These are phyloP conservation scores for Dimocarpus longan DNA, from an alignment of 345 rosid species.

Conservation along the genomic window DNA sequence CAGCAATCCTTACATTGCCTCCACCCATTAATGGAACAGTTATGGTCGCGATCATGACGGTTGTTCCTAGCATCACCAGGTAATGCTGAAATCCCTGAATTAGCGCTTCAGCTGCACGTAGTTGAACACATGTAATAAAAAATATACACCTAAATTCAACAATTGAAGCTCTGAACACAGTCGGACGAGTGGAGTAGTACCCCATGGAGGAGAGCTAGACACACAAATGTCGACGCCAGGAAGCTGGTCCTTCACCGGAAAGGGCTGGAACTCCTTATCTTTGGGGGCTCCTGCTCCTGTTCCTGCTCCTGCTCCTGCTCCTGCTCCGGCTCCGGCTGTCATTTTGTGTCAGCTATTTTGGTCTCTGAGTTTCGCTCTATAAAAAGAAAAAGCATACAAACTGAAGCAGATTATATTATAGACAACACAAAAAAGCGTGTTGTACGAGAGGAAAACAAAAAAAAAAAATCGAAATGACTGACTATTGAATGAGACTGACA, in stretches of 20 bases:
- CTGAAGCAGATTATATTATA: neutral
- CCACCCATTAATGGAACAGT: slow-evolving; percentile 88
- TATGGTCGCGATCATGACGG: slow-evolving; percentile 67
- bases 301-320: slow-evolving; percentile 1
- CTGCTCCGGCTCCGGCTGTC: slow-evolving; percentile 23
- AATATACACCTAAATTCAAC: neutral
- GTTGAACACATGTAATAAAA: neutral
- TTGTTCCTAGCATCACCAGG: slow-evolving; percentile 86
- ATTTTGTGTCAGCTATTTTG: slow-evolving; percentile 18
- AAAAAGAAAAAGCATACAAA: neutral
- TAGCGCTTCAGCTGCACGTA: slow-evolving; percentile 68
- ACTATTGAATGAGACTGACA: neutral
- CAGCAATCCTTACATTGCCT: slow-evolving; percentile 57
- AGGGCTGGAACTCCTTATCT: slow-evolving; percentile 67
- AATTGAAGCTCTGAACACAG: no score
- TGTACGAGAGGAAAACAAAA: neutral
- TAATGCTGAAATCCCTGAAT: slow-evolving; percentile 88
- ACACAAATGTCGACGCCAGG: slow-evolving; percentile 81
- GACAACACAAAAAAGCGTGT: neutral
- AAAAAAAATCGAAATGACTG: neutral
- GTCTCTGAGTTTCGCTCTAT: neutral
- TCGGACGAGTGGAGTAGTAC: slow-evolving; percentile 33
- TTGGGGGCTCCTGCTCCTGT: slow-evolving; percentile 27
- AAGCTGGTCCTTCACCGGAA: slow-evolving; percentile 84
- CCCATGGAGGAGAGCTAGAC: slow-evolving; percentile 81